Percentiles rank a stretch among this genome's conserved stretches.
Evolutionary conservation across 352 stramenopile species (phyloP).

Genomic region (Pythium graminicola): DNA sequence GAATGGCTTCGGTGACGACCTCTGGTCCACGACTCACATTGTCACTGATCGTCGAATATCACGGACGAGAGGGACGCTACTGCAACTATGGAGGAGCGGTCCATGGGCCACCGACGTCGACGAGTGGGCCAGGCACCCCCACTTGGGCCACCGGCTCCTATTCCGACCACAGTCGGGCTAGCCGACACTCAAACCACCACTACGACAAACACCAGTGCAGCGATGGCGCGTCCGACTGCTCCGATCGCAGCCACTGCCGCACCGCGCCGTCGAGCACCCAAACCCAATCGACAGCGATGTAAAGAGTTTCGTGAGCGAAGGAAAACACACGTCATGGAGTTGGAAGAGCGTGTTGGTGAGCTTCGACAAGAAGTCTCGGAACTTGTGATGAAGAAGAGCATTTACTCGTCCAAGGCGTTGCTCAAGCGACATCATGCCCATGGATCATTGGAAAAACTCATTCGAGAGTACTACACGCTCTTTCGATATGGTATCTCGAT

Average conservation of each 20-base stretch:
- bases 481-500: slow-evolving; percentile 23
- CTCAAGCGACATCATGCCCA: slow-evolving; percentile 23
- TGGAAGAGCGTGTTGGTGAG: slow-evolving; percentile 14
- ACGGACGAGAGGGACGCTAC: slow-evolving; percentile 9
- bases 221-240: slow-evolving; percentile 6
- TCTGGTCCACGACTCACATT: slow-evolving; percentile 9
- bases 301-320: slow-evolving; percentile 26
- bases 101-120: slow-evolving; percentile 6
- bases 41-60: slow-evolving; percentile 20
- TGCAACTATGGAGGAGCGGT: slow-evolving; percentile 10
- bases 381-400: slow-evolving; percentile 22
- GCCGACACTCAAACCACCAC: not conserved
- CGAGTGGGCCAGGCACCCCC: not conserved
- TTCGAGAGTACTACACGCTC: slow-evolving; percentile 25
- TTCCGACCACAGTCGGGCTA: not conserved
- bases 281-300: slow-evolving; percentile 26
- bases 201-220: not conserved
- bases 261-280: slow-evolving; percentile 18
- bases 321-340: slow-evolving; percentile 18
- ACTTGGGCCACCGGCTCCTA: not conserved
- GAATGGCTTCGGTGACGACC: slow-evolving; percentile 30
- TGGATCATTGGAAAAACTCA: slow-evolving; percentile 25
- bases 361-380: slow-evolving; percentile 22
- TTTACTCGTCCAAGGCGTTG: slow-evolving; percentile 23
- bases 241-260: not conserved